These are phyloP conservation scores for Naganishia onofrii DNA, from an alignment of 768 basidiomycete genomes.

Conservation along the genomic window DNA sequence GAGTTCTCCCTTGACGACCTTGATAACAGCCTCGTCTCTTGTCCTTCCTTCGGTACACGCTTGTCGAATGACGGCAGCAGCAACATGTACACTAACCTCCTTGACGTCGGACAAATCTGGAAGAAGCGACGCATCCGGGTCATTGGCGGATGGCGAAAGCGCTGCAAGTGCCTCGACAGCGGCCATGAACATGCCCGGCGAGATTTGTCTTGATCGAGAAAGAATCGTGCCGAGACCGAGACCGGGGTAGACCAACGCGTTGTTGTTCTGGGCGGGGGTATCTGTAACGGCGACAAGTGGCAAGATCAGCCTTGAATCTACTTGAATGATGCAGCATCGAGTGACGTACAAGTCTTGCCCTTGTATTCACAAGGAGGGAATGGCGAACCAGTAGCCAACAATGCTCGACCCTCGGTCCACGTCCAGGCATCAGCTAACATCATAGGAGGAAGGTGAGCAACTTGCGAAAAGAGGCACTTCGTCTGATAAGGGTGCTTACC, in stretches of 20 bases:
- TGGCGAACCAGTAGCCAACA: conserved; percentile 80
- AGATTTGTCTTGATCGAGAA: conserved; percentile 63
- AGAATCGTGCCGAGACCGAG: conserved; percentile 78
- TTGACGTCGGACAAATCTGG: conserved; percentile 76
- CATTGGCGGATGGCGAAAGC: conserved; percentile 70
- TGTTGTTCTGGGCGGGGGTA: conserved; percentile 32
- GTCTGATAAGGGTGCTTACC: conserved; percentile 11
- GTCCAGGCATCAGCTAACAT: conserved; percentile 28
- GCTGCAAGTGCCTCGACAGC: conserved; percentile 72
- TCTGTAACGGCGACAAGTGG: neutral
- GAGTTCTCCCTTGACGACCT: conserved; percentile 44
- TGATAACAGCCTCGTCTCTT: conserved; percentile 49
- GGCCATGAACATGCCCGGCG: conserved; percentile 81
- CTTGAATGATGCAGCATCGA: neutral
- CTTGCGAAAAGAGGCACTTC: neutral
- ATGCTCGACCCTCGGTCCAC: conserved; percentile 76
- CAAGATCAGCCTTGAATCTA: neutral
- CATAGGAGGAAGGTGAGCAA: neutral
- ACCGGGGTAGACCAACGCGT: conserved; percentile 67
- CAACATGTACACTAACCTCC: conserved; percentile 69
- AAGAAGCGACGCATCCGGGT: conserved; percentile 69
- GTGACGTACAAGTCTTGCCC: conserved; percentile 29
- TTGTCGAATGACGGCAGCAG: conserved; percentile 74
- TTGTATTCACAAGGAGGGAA: conserved; percentile 59
- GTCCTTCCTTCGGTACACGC: conserved; percentile 72